Base-by-base conservation (phyloP, 176 grass and related monocot species). In the Avena sativa region DNA sequence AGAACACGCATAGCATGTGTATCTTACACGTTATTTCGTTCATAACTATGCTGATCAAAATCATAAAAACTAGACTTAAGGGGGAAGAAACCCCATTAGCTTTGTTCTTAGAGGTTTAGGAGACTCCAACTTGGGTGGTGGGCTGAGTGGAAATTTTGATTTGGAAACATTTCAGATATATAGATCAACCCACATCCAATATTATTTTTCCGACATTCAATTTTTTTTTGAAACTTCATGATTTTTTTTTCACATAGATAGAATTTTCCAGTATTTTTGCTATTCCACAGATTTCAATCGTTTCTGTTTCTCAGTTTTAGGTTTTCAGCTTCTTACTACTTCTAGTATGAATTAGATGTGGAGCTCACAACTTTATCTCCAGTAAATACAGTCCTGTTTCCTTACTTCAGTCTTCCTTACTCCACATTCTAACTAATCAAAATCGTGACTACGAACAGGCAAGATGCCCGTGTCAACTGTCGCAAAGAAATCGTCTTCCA, bases 401-500 rank as follows among this genome's bases (percentile, higher is more conserved):
- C 30, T 23, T 19, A 64, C 44, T 67, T 51, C 8, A 81, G 8
- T 40, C 52, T 43, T 28, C 50, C 58, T 81, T 66, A 51, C 40
- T 43, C 40, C 40, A 43, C 43, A 49, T 64, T 28, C 8, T 48
- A 80, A 61, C 58, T 28, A 46, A 25, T 6, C 10, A n/a, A 82
- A 1, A 19, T 43, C 2, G 61, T 32, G 51, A 15, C 17, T 40
- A 56, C 0, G 2, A 44, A 72, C 50, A 83, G 66, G 32, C 57
- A 71, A 71, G 17, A 83, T 83, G 81, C 32, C 81, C 15, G 32
- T 21, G 20, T 83, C 81, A 83, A 55, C 34, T 44, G 67, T 71
- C 13, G 1, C 52, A 43, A 83, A 73, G 20, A 52, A 21, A 47
- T 23, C 36, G 9, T 59, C 67, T 15, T 73, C 81, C 6, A 83